Conservation (phyloP, 805 yeast species). For the Yamadazyma kitorensis region DNA sequence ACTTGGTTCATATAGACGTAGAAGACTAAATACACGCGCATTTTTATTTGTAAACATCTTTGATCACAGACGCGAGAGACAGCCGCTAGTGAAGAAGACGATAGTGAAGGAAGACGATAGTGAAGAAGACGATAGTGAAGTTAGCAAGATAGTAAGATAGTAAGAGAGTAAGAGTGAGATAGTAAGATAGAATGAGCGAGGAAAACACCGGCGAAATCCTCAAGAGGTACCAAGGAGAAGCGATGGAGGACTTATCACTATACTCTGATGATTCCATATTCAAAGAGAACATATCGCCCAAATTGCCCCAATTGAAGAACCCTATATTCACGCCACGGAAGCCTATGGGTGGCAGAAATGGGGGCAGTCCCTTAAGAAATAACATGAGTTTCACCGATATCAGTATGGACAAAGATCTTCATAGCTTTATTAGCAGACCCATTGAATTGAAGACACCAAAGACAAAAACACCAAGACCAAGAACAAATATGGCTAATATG, state of each 20-base stretch:
- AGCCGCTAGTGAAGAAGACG: too few species aligned
- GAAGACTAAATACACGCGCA: slow-evolving; percentile 19
- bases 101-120: too few species aligned
- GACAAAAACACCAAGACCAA: too few species aligned
- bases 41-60: slow-evolving; percentile 1
- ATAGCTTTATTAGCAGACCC: too few species aligned
- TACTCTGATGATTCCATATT: slow-evolving; percentile 16
- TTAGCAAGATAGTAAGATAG: too few species aligned
- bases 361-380: slow-evolving; percentile 1
- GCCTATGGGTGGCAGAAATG: slow-evolving; percentile 1
- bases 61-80: neutral
- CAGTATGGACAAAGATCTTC: too few species aligned
- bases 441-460: too few species aligned
- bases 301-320: slow-evolving; percentile 7
- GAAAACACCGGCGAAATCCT: slow-evolving; percentile 2
- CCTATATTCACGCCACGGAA: slow-evolving; percentile 5
- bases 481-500: too few species aligned
- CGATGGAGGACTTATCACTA: slow-evolving; percentile 10
- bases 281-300: slow-evolving; percentile 4
- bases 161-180: too few species aligned
- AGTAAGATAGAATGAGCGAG: too few species aligned
- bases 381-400: neutral
- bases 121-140: too few species aligned
- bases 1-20: slow-evolving; percentile 57
- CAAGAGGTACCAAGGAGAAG: neutral